Percentiles rank a stretch among this genome's conserved stretches.
phyloP scores from a whole-genome alignment of 495 filamentous ascomycete genomes.

The Aspergillus nanangensis region DNA sequence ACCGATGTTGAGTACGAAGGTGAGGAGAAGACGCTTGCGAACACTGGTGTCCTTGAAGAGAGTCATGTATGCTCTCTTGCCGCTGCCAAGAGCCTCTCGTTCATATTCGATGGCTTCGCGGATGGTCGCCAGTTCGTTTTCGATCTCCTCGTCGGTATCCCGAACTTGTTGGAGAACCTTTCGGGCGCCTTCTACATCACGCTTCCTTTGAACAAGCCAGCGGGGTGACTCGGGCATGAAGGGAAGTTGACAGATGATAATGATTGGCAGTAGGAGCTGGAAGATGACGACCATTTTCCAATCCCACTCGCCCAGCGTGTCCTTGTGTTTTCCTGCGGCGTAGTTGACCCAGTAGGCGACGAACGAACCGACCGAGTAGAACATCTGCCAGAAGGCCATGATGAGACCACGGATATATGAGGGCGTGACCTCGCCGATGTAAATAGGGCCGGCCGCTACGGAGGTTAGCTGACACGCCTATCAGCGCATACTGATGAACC shows the following conservation, averaged over 20 bases:
- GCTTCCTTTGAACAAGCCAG: slow-evolving; percentile 41
- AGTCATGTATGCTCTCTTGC: slow-evolving; percentile 34
- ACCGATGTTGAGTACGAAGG: slow-evolving; percentile 50
- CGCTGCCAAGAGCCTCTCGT: slow-evolving; percentile 48
- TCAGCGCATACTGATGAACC: neutral
- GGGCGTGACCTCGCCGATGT: slow-evolving; percentile 53
- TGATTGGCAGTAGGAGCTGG: slow-evolving; percentile 47
- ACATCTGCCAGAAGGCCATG: slow-evolving; percentile 60
- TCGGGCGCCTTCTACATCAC: slow-evolving; percentile 45
- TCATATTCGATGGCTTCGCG: slow-evolving; percentile 55
- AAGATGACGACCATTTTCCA: slow-evolving; percentile 57
- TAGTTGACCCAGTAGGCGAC: slow-evolving; percentile 57
- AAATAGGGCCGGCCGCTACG: slow-evolving; percentile 48
- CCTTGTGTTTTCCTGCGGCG: slow-evolving; percentile 40
- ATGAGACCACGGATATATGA: slow-evolving; percentile 52
- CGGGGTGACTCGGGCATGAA: slow-evolving; percentile 52
- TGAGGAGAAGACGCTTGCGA: slow-evolving; percentile 46
- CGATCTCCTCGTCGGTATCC: slow-evolving; percentile 50
- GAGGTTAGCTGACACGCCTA: neutral
- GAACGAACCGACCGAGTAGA: slow-evolving; percentile 55
- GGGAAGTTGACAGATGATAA: slow-evolving; percentile 44
- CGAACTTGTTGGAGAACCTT: slow-evolving; percentile 41
- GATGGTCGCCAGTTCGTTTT: slow-evolving; percentile 47
- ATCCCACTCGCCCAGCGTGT: slow-evolving; percentile 49
- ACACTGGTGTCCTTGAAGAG: slow-evolving; percentile 55